Percentiles rank a stretch among this genome's conserved stretches.
Evolutionary conservation across 768 basidiomycete species (phyloP).

Genomic region (Podaxis carcinomalis): DNA sequence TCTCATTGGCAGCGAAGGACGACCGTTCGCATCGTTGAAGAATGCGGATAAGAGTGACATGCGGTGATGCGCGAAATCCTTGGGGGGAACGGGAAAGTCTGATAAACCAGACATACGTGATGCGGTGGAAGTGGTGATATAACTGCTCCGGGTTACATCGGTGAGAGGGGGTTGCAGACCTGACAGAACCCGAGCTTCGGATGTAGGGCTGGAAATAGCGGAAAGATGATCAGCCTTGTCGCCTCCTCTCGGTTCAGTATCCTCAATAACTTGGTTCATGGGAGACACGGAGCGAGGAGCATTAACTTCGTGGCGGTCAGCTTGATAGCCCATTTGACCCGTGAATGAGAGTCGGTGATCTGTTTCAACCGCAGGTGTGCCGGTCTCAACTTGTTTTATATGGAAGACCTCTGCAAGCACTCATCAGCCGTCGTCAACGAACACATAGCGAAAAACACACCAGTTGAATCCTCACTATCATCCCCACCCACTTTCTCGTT

Average conservation of each 20-base stretch:
- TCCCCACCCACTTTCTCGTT: slow-evolving; percentile 29
- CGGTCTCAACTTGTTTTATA: slow-evolving; percentile 46
- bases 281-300: slow-evolving; percentile 5
- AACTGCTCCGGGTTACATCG: slow-evolving; percentile 45
- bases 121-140: slow-evolving; percentile 52
- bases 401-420: slow-evolving; percentile 39
- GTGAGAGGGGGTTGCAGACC: slow-evolving; percentile 30
- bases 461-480: slow-evolving; percentile 40
- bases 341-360: slow-evolving; percentile 36
- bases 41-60: slow-evolving; percentile 42
- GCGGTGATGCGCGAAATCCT: slow-evolving; percentile 22
- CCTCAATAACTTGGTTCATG: slow-evolving; percentile 8
- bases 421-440: neutral
- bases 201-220: slow-evolving; percentile 6
- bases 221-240: neutral
- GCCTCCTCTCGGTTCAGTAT: neutral
- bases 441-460: slow-evolving; percentile 18
- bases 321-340: slow-evolving; percentile 29
- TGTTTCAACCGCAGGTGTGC: slow-evolving; percentile 41
- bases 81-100: slow-evolving; percentile 68
- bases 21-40: slow-evolving; percentile 27
- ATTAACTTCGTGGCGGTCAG: neutral
- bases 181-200: slow-evolving; percentile 18
- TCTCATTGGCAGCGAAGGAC: neutral
- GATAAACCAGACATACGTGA: slow-evolving; percentile 71